These are phyloP conservation scores for Malassezia cuniculi DNA, from an alignment of 1,284 basidiomycete species.

Conservation along the genomic window DNA sequence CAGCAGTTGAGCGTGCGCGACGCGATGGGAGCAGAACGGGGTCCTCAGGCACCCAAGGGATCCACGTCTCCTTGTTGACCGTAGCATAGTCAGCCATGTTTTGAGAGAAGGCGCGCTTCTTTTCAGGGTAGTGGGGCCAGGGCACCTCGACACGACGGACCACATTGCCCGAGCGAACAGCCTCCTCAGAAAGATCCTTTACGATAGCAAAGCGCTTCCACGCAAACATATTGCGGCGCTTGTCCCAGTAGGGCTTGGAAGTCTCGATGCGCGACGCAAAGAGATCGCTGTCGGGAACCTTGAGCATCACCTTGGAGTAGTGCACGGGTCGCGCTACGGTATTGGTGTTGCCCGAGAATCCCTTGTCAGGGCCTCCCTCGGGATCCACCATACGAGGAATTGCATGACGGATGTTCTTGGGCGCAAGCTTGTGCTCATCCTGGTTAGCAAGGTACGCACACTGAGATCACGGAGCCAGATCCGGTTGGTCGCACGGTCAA, in stretches of 20 bases:
- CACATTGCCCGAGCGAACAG: slow-evolving; percentile 17
- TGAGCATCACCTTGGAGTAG: slow-evolving; percentile 44
- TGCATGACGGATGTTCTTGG: slow-evolving; percentile 32
- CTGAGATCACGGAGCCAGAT: slow-evolving; percentile 34
- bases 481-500: slow-evolving; percentile 37
- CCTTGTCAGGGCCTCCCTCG: slow-evolving; percentile 23
- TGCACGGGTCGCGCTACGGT: slow-evolving; percentile 35
- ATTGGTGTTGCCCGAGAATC: slow-evolving; percentile 29
- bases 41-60: slow-evolving; percentile 39
- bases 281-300: slow-evolving; percentile 30
- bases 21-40: slow-evolving; percentile 26
- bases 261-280: slow-evolving; percentile 28
- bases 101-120: slow-evolving; percentile 9
- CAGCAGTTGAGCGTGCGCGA: slow-evolving; percentile 18
- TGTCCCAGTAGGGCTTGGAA: slow-evolving; percentile 25
- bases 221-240: slow-evolving; percentile 23
- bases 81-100: slow-evolving; percentile 17
- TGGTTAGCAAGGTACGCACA: slow-evolving; percentile 6
- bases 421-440: slow-evolving; percentile 32
- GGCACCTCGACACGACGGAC: slow-evolving; percentile 35
- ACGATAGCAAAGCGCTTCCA: slow-evolving; percentile 41
- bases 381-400: slow-evolving; percentile 32
- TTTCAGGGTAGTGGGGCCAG: slow-evolving; percentile 30
- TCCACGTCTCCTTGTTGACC: slow-evolving; percentile 35
- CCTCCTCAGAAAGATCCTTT: slow-evolving; percentile 20